Base-by-base conservation (phyloP, 768 basidiomycete species). In the Roridomyces roridus region DNA sequence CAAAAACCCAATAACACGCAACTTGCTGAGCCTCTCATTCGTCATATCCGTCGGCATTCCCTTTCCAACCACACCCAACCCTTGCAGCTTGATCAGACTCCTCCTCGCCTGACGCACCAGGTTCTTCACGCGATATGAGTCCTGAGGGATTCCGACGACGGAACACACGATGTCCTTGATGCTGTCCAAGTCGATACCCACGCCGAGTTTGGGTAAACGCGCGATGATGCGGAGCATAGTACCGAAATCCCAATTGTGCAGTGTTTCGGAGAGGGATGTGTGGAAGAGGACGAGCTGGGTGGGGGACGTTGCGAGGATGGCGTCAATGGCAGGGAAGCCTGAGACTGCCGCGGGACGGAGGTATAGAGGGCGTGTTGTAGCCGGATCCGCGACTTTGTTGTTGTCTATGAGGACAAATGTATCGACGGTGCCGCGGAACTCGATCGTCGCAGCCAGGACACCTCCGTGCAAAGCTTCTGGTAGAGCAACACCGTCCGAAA, bases 331-430 rank as follows among this genome's bases (percentile, higher is more conserved):
- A 34, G 54, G 29, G 40, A 55, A 55, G 45, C 10, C 18, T 39
- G n/a, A n/a, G 39, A 24, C 20, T 41, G 29, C 17, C 29, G 21
- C 26, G n/a, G 54, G 54, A 14, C 46, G 54, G 28, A 55, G 54
- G 40, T 55, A 52, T 25, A 55, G 24, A 21, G 54, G 54, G 36
- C 39, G 46, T n/a, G n/a, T n/a, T n/a, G n/a, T n/a, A n/a, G n/a
- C n/a, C n/a, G n/a, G n/a, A n/a, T n/a, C n/a, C n/a, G n/a, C n/a
- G n/a, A n/a, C n/a, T n/a, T n/a, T 24, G 7, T 24, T 26, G 41
- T 20, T 18, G 51, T 24, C 26, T 47, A 28, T 37, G 20, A 18
- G 20, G 37, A 23, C n/a, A 43, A 48, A 55, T 15, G 11, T 17
- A 21, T 55, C 46, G 18, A 41, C 46, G 10, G 41, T 36, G 37